phyloP scores from a whole-genome alignment of 768 basidiomycete species.

The Tremella mesenterica region DNA sequence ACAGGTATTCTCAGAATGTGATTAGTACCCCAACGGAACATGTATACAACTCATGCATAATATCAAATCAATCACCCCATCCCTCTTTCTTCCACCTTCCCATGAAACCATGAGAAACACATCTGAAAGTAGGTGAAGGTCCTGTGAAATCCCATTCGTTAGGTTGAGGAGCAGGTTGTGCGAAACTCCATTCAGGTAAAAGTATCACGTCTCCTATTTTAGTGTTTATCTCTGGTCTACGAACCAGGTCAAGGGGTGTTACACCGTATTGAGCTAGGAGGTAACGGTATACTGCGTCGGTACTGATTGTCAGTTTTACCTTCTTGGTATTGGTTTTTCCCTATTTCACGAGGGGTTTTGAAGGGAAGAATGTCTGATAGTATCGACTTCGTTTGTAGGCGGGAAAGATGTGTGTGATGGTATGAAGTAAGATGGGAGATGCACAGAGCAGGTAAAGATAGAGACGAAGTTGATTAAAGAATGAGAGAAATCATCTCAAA shows the following conservation, averaged over 20 bases:
- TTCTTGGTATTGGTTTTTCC: too few relatives aligned
- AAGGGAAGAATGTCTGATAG: too few relatives aligned
- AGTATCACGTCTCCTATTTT: constrained; percentile 13
- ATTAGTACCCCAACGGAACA: too few relatives aligned
- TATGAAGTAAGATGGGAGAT: too few relatives aligned
- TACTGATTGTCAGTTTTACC: constrained; percentile 1
- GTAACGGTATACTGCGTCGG: constrained; percentile 14
- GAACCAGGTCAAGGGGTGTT: background rate
- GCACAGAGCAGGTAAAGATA: background rate
- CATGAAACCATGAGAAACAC: constrained; percentile 11
- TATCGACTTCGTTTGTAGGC: too few relatives aligned
- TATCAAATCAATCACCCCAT: background rate
- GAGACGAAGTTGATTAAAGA: background rate
- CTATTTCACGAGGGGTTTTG: too few relatives aligned
- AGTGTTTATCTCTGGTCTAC: background rate
- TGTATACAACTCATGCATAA: too few relatives aligned
- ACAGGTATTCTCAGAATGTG: too few relatives aligned
- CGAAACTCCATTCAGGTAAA: constrained; percentile 9
- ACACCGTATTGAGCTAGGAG: constrained; percentile 13
- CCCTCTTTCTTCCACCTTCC: constrained; percentile 10
- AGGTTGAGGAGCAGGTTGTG: background rate
- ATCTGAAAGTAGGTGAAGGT: constrained; percentile 1
- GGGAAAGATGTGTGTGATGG: too few relatives aligned
- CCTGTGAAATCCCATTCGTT: constrained; percentile 2
- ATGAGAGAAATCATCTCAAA: background rate